A percentile compares a stretch with the other conserved stretches of the same genome.
Conservation (phyloP, 1,139 yeast genomes). For the Yamadazyma jaroonii region DNA sequence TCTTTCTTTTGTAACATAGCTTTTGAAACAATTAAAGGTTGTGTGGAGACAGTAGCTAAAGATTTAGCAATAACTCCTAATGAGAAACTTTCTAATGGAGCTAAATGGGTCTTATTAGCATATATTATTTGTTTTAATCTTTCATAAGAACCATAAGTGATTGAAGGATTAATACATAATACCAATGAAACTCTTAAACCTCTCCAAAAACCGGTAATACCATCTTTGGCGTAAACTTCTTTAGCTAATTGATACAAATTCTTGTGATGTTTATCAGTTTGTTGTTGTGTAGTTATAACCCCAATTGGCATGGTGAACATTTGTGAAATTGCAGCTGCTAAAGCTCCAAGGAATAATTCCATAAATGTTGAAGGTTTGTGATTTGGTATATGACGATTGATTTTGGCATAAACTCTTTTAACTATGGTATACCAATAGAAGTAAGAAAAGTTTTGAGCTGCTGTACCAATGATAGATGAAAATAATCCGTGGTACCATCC, state of each 20-base stretch:
- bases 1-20: constrained; percentile 68
- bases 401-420: constrained; percentile 52
- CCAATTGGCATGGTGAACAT: constrained; percentile 80
- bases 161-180: constrained; percentile 79
- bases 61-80: constrained; percentile 80
- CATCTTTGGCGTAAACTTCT: constrained; percentile 64
- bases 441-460: constrained; percentile 79
- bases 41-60: constrained; percentile 76
- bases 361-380: constrained; percentile 55
- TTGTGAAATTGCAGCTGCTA: constrained; percentile 85
- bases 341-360: constrained; percentile 76
- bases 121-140: constrained; percentile 58
- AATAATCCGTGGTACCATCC: constrained; percentile 78
- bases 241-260: constrained; percentile 48
- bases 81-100: constrained; percentile 66
- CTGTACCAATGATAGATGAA: constrained; percentile 69
- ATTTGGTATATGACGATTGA: constrained; percentile 38
- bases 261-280: constrained; percentile 50
- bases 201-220: constrained; percentile 74
- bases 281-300: constrained; percentile 83
- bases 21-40: constrained; percentile 82
- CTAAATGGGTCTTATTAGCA: constrained; percentile 44
- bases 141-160: constrained; percentile 82
- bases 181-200: constrained; percentile 82
- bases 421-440: constrained; percentile 85